Evolutionary conservation across 2,329 filamentous ascomycete species (phyloP).

Genomic region (Lachnellula willkommii): DNA sequence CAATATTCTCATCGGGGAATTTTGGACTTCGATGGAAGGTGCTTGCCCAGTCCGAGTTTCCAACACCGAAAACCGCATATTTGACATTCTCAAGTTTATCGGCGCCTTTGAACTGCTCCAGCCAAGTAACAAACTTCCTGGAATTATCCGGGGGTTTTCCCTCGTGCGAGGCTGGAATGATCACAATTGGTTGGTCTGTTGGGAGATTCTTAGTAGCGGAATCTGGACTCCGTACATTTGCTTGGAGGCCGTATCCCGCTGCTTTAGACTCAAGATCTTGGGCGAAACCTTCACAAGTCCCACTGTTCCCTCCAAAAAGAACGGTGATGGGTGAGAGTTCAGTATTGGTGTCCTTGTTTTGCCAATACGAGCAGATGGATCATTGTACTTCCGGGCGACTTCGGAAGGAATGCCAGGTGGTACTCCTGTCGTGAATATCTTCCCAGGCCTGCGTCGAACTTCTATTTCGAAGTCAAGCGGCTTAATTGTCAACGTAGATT

Average conservation of each 20-base stretch:
- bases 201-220: constrained; percentile 55
- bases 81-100: constrained; percentile 47
- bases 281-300: constrained; percentile 67
- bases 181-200: constrained; percentile 54
- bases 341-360: no score
- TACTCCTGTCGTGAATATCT: constrained; percentile 24
- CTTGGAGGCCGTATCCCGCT: constrained; percentile 51
- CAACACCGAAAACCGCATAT: constrained; percentile 67
- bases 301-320: constrained; percentile 67
- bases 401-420: constrained; percentile 7
- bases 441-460: constrained; percentile 47
- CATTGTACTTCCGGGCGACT: constrained; percentile 4
- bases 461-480: constrained; percentile 59
- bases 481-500: constrained; percentile 55
- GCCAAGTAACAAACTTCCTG: constrained; percentile 61
- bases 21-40: constrained; percentile 65
- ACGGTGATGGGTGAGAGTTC: constrained; percentile 43
- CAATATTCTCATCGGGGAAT: constrained; percentile 50
- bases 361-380: constrained; percentile 1
- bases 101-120: constrained; percentile 43
- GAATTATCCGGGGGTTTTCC: constrained; percentile 69
- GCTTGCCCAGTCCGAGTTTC: constrained; percentile 50
- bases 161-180: constrained; percentile 68
- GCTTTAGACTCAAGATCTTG: constrained; percentile 57
- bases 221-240: constrained; percentile 42